Conservation (phyloP, 2,329 filamentous ascomycete genomes). For the Camptophora hylomeconis region DNA sequence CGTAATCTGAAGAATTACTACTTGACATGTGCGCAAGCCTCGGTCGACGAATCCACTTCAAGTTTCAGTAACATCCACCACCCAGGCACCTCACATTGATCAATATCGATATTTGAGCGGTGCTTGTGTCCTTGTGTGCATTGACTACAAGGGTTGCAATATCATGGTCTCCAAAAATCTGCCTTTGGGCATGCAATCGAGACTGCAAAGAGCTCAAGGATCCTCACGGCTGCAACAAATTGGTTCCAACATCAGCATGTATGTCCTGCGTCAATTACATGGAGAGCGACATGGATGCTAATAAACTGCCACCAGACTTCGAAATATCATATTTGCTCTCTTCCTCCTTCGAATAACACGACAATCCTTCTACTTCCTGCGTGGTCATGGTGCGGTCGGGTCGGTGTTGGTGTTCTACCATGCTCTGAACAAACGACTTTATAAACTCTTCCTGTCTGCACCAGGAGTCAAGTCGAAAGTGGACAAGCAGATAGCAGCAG, state of each 20-base stretch:
- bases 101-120: too few species aligned
- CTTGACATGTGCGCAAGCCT: too few species aligned
- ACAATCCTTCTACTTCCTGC: slow-evolving; percentile 68
- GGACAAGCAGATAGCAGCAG: slow-evolving; percentile 67
- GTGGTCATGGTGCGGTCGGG: slow-evolving; percentile 76
- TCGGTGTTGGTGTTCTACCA: slow-evolving; percentile 63
- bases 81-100: too few species aligned
- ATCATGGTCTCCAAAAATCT: slow-evolving; percentile 28
- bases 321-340: slow-evolving; percentile 77
- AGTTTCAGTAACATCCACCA: too few species aligned
- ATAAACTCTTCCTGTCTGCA: slow-evolving; percentile 71
- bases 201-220: slow-evolving; percentile 26
- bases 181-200: slow-evolving; percentile 31
- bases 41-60: too few species aligned
- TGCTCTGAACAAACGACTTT: slow-evolving; percentile 57
- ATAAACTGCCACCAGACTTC: slow-evolving; percentile 41
- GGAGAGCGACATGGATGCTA: neutral
- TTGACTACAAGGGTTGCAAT: too few species aligned
- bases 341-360: slow-evolving; percentile 77
- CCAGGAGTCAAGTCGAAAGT: slow-evolving; percentile 81
- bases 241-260: slow-evolving; percentile 31
- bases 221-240: slow-evolving; percentile 22
- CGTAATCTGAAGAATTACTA: too few species aligned
- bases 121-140: too few species aligned
- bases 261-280: slow-evolving; percentile 17